These are phyloP conservation scores for Purshia tridentata DNA, from an alignment of 306 rosid genomes.

Conservation along the genomic window DNA sequence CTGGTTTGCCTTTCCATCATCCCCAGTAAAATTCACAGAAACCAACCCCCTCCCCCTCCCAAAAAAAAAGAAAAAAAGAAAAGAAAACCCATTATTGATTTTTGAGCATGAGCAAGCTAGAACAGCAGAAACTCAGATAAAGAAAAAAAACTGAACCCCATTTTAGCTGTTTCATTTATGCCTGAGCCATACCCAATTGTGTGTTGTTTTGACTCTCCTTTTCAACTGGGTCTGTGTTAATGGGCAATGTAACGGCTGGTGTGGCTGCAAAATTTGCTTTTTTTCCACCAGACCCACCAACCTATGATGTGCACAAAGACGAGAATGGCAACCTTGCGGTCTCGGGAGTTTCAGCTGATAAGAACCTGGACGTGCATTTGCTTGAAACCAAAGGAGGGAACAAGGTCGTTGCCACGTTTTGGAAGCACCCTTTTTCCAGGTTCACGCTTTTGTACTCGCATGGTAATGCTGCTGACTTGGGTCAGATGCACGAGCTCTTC, in stretches of 20 bases:
- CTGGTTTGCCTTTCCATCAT: conserved; percentile 36
- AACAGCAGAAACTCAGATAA: neutral
- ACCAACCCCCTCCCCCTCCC: neutral
- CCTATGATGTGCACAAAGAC: conserved; percentile 57
- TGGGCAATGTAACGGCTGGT: conserved; percentile 89
- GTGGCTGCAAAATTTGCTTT: conserved; percentile 97
- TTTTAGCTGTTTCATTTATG: conserved; percentile 21
- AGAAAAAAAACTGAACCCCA: too few species aligned
- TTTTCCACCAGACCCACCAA: conserved; percentile 98
- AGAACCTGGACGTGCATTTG: conserved; percentile 62
- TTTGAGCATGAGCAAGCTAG: neutral
- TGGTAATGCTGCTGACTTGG: conserved; percentile 98
- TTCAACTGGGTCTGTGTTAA: conserved; percentile 38
- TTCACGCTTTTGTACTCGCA: conserved; percentile 90
- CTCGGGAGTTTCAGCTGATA: conserved; percentile 74
- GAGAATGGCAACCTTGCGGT: conserved; percentile 55
- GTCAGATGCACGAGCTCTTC: conserved; percentile 93
- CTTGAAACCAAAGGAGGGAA: conserved; percentile 72
- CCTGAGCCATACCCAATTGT: conserved; percentile 31
- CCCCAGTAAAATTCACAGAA: conserved; percentile 42
- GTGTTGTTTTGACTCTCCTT: conserved; percentile 1
- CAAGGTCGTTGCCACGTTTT: conserved; percentile 76
- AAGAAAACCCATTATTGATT: neutral
- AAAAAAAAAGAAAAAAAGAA: neutral
- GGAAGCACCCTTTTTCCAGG: conserved; percentile 85